A percentile compares a stretch with the other conserved stretches of the same genome.
Evolutionary conservation across 768 basidiomycete species (phyloP).

Genomic region (Pleurotus platypus): DNA sequence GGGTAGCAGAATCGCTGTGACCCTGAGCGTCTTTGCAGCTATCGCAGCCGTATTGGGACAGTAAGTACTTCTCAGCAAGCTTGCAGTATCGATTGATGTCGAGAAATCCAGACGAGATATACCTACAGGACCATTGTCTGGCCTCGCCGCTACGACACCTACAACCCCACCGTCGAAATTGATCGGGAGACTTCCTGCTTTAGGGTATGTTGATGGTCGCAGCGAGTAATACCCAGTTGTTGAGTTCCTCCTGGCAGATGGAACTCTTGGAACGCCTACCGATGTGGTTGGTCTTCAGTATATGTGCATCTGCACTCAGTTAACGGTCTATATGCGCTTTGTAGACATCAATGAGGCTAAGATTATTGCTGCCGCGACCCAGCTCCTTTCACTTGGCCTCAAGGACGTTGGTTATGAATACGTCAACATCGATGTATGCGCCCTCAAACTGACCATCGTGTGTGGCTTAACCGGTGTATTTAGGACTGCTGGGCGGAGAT

Average conservation of each 20-base stretch:
- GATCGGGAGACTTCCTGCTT: constrained; percentile 42
- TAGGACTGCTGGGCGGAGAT: constrained; percentile 49
- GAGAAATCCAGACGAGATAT: no score
- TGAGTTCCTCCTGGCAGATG: constrained; percentile 27
- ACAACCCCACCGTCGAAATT: constrained; percentile 35
- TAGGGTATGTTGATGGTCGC: constrained; percentile 29
- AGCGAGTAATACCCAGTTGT: no score
- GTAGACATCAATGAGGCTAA: constrained; percentile 42
- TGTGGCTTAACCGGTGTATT: background rate
- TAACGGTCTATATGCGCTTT: background rate
- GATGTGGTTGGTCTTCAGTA: constrained; percentile 25
- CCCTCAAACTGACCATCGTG: background rate
- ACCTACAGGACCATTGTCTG: no score
- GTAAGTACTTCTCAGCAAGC: no score
- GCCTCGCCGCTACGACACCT: constrained; percentile 27
- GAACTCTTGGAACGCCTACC: constrained; percentile 54
- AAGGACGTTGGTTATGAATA: constrained; percentile 47
- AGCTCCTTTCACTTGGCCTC: constrained; percentile 42
- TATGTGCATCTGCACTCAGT: background rate
- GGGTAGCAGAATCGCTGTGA: no score
- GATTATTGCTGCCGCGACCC: constrained; percentile 42
- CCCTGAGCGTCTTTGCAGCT: no score
- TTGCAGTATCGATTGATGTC: no score
- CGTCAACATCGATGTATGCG: constrained; percentile 46
- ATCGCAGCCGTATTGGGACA: no score